Conservation (phyloP, 352 stramenopile species). For the Peronospora destructor region DNA sequence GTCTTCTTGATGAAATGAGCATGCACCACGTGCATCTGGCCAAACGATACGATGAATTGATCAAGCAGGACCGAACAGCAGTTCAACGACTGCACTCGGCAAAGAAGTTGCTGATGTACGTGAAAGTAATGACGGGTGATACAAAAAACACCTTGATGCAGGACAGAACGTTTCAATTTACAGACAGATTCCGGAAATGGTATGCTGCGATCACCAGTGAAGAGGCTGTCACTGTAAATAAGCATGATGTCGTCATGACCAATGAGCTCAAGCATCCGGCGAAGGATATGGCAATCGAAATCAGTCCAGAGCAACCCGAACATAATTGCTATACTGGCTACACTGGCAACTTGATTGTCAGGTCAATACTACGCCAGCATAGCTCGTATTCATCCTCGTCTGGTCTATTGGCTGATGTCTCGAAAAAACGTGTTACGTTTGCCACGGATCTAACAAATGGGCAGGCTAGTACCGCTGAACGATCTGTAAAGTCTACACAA, state of each 20-base stretch:
- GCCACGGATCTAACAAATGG: conserved; percentile 3
- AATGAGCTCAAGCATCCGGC: conserved; percentile 7
- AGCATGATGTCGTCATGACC: conserved; percentile 11
- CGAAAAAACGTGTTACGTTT: conserved; percentile 29
- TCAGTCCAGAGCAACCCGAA: conserved; percentile 12
- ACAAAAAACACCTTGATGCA: conserved; percentile 29
- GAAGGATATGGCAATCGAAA: conserved; percentile 27
- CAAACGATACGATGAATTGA: conserved; percentile 36
- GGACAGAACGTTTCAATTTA: conserved; percentile 46
- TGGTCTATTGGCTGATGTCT: background rate
- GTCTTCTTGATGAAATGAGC: conserved; percentile 40
- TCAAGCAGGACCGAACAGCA: conserved; percentile 29
- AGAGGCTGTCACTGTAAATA: background rate
- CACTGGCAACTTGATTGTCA: conserved; percentile 1
- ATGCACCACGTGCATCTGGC: conserved; percentile 25
- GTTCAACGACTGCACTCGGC: conserved; percentile 45
- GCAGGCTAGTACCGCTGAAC: background rate
- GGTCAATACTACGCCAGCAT: conserved; percentile 13
- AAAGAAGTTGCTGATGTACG: conserved; percentile 58
- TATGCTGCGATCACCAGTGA: conserved; percentile 20
- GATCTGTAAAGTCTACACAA: background rate
- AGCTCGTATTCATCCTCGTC: background rate
- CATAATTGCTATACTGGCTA: conserved; percentile 5
- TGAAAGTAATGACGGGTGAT: conserved; percentile 40
- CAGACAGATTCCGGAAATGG: conserved; percentile 48